Base-by-base conservation (phyloP, 805 yeast species). In the Wickerhamomyces silvicola region DNA sequence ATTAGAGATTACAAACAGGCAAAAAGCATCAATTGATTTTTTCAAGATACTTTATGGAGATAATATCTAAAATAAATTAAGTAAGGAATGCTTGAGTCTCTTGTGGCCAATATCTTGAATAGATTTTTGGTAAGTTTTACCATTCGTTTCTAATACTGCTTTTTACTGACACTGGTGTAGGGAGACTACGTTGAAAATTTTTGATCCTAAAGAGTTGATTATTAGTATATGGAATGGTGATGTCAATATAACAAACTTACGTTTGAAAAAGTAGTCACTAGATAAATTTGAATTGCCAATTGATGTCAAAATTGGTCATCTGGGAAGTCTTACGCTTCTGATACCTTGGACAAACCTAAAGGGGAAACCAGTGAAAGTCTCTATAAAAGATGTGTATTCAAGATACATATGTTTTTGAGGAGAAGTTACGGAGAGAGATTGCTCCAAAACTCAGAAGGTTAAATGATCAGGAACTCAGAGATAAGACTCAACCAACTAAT, bases 161-260 rank as follows among this genome's bases (percentile, higher is more conserved):
- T 3, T 8, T 15, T 30, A 28, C 38, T 42, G 38, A 39, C 45
- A 28, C 18, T 6, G 1, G 14, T 18, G 11, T 18, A 54, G 46
- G 86, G 86, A 2, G 66, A 75, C 19, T 86, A 87, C 56, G 87
- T 90, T 30, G 95, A 94, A 60, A 84, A 94, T 59, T 92, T n/a
- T 92, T 57, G 98, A 92, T 60, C 87, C 97, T 12, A 84, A 83
- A 45, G 96, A 92, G 52, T 64, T 92, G 49, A 88, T 92, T 47
- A 88, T 92, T 34, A 98, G 97, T 5, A 87, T 92, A 21, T 88
- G 97, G 95, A 76, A 87, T 48, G 99, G 99, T 22, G 97, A 92
- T 64, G 97, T 88, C 19, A 84, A 84, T 53, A 65, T 92, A 33
- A 70, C 69, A 40, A 78, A 88, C 53, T 69, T 94, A 39, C 71